Evolutionary conservation across 208 protist species (phyloP).

Genomic region (Kentomonas sorsogonicus): DNA sequence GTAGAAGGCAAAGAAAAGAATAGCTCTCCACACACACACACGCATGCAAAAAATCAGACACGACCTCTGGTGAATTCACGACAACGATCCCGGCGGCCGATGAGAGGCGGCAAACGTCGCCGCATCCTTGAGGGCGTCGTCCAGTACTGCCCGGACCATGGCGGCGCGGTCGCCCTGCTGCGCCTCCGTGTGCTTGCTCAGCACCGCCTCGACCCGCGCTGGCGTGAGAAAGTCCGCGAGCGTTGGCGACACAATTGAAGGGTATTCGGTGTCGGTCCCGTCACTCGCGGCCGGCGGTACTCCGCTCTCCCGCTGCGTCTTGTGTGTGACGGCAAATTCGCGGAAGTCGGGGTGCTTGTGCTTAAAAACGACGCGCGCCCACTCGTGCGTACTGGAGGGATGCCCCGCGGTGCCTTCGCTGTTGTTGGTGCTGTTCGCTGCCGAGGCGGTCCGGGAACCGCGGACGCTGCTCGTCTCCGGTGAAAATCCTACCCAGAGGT

Average conservation of each 20-base stretch:
- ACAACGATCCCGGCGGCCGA: no score
- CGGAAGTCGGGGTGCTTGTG: constrained; percentile 23
- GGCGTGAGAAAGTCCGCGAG: constrained; percentile 15
- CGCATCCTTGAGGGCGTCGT: constrained; percentile 20
- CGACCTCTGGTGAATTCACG: no score
- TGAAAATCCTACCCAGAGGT: no score
- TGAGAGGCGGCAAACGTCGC: no score
- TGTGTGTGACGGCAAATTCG: constrained; percentile 14
- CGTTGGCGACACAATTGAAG: no score
- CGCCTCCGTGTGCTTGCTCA: constrained; percentile 20
- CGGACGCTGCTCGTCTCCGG: constrained; percentile 16
- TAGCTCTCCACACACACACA: neutral
- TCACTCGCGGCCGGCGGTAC: neutral
- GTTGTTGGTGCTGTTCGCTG: neutral
- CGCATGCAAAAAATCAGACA: neutral
- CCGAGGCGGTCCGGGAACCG: neutral
- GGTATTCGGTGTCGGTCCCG: no score
- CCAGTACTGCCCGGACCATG: constrained; percentile 20
- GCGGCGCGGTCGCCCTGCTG: constrained; percentile 11
- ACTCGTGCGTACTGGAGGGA: no score
- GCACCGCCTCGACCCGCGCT: constrained; percentile 19
- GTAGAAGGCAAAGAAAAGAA: neutral
- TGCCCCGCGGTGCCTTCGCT: no score
- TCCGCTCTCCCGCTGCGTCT: neutral
- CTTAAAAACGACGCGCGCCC: constrained; percentile 22